A percentile compares a stretch with the other conserved stretches of the same genome.
Evolutionary conservation across 345 rosid species (phyloP).

Genomic region (Nephelium lappaceum): DNA sequence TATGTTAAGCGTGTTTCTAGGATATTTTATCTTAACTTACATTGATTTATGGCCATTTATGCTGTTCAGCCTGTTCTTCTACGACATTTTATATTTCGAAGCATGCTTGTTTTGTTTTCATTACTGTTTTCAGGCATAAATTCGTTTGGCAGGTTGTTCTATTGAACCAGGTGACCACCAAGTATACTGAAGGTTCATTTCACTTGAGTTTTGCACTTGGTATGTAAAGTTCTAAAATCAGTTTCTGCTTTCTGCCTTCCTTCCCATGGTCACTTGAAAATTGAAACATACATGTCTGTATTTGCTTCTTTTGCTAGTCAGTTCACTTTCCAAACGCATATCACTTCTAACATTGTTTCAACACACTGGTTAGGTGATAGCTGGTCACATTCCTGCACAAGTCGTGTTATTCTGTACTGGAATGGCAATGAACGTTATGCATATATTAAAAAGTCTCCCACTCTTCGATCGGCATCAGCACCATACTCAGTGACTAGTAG

Average conservation of each 20-base stretch:
- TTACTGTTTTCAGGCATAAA: not conserved
- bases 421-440: slow-evolving; percentile 78
- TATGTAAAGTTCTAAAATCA: slow-evolving; percentile 28
- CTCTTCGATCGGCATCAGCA: slow-evolving; percentile 80
- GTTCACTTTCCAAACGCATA: not conserved
- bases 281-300: not conserved
- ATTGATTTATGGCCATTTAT: not conserved
- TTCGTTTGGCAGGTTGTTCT: slow-evolving; percentile 68
- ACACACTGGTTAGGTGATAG: slow-evolving; percentile 67
- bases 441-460: slow-evolving; percentile 83
- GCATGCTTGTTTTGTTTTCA: not conserved
- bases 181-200: slow-evolving; percentile 72
- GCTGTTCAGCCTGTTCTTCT: not conserved
- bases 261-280: not conserved
- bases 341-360: slow-evolving; percentile 8
- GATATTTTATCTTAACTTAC: not conserved
- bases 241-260: not conserved
- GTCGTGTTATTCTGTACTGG: slow-evolving; percentile 84
- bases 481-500: slow-evolving; percentile 69
- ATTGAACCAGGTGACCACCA: slow-evolving; percentile 89
- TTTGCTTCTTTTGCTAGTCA: not conserved
- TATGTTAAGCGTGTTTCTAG: not conserved
- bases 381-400: slow-evolving; percentile 95
- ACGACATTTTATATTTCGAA: not conserved
- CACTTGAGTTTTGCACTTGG: slow-evolving; percentile 90